phyloP scores from a whole-genome alignment of 2,329 filamentous ascomycete species.

The Penicillium occitanis region DNA sequence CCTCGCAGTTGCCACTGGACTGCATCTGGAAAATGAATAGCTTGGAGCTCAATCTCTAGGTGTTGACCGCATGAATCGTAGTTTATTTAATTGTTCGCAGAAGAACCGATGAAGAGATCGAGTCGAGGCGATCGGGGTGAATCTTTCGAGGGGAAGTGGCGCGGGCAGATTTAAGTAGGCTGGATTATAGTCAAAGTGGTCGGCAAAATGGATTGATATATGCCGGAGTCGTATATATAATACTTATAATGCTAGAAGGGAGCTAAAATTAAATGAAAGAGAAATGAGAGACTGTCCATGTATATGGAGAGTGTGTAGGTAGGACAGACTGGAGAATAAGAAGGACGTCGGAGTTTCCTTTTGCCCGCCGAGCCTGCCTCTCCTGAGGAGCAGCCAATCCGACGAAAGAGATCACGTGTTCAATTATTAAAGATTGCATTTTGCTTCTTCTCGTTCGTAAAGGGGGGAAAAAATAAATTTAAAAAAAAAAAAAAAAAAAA shows the following conservation, averaged over 20 bases:
- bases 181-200: not conserved
- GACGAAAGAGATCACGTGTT: not conserved
- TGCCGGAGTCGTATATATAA: not conserved
- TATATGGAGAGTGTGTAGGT: not conserved
- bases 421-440: not conserved
- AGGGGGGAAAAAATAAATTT: no score
- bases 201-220: not conserved
- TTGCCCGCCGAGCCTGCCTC: not conserved
- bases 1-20: slow-evolving; percentile 17
- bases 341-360: not conserved
- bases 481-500: no score
- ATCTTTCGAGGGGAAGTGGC: not conserved
- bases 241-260: not conserved
- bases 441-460: not conserved
- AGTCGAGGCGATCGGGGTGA: not conserved
- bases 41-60: slow-evolving; percentile 12
- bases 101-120: not conserved
- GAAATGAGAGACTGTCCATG: slow-evolving; percentile 2
- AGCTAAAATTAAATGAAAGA: not conserved
- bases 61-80: not conserved
- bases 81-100: not conserved
- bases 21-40: slow-evolving; percentile 10
- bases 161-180: not conserved
- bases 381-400: not conserved
- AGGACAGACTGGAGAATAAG: not conserved